These are phyloP conservation scores for Aspergillus novoparasiticus DNA, from an alignment of 2,329 filamentous ascomycete species.

Conservation along the genomic window DNA sequence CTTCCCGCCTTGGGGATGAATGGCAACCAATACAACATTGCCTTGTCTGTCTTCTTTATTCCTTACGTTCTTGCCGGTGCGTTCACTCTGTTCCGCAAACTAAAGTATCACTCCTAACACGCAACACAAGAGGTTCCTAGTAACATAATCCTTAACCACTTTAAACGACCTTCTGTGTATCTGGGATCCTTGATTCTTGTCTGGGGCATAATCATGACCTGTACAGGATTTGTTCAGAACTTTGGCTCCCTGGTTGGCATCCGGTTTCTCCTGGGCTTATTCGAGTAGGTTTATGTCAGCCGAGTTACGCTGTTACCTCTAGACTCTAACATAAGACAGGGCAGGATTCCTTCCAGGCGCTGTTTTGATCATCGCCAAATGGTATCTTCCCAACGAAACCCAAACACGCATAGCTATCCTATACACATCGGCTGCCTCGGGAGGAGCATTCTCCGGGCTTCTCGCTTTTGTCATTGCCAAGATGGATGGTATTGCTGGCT, in stretches of 20 bases:
- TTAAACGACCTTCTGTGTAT: slow-evolving; percentile 46
- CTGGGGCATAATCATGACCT: slow-evolving; percentile 23
- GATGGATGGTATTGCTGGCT: slow-evolving; percentile 65
- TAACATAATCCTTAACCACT: slow-evolving; percentile 26
- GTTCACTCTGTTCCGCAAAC: slow-evolving; percentile 44
- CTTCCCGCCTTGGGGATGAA: slow-evolving; percentile 61
- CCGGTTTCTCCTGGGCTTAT: slow-evolving; percentile 19
- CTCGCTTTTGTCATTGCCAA: slow-evolving; percentile 81
- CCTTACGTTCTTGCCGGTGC: slow-evolving; percentile 73
- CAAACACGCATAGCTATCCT: slow-evolving; percentile 74
- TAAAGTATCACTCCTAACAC: background rate
- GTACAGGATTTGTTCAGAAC: slow-evolving; percentile 20
- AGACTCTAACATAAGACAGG: background rate
- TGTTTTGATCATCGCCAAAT: slow-evolving; percentile 76
- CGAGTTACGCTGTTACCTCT: background rate
- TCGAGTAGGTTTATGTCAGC: slow-evolving; percentile 26
- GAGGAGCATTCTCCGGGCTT: slow-evolving; percentile 80
- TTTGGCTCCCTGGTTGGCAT: slow-evolving; percentile 19
- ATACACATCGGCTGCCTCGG: slow-evolving; percentile 75
- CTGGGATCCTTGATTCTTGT: slow-evolving; percentile 40
- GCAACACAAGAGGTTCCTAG: slow-evolving; percentile 27
- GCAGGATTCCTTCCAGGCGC: slow-evolving; percentile 64
- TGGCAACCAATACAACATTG: slow-evolving; percentile 67
- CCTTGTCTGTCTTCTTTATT: slow-evolving; percentile 78
- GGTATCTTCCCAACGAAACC: slow-evolving; percentile 76